Conservation (phyloP, 2,329 filamentous ascomycete species). For the Colletotrichum incanum region DNA sequence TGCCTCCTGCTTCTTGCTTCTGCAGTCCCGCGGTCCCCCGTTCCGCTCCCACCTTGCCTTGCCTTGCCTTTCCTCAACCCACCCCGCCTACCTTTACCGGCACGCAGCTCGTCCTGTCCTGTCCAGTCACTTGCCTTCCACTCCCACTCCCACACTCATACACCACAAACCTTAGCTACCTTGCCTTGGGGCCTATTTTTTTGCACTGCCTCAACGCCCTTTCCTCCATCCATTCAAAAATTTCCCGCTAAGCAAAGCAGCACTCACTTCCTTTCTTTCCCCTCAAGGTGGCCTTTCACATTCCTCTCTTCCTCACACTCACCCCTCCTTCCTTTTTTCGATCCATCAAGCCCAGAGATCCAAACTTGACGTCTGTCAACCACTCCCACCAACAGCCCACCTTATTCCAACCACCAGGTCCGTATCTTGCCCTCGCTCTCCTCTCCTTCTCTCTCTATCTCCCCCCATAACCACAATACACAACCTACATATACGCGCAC, state of each 20-base stretch:
- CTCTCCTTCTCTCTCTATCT: conserved; percentile 8
- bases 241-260: conserved; percentile 34
- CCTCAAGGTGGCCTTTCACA: conserved; percentile 39
- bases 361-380: conserved; percentile 36
- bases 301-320: conserved; percentile 24
- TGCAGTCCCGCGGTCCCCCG: neutral
- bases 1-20: neutral
- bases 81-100: conserved; percentile 36
- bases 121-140: conserved; percentile 40
- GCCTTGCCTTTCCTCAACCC: conserved; percentile 26
- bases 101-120: conserved; percentile 15
- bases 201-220: conserved; percentile 44
- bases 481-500: conserved; percentile 13
- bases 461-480: neutral
- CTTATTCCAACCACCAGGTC: conserved; percentile 36
- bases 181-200: conserved; percentile 40
- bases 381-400: conserved; percentile 36
- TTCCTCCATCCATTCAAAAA: conserved; percentile 37
- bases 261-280: conserved; percentile 37
- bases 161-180: conserved; percentile 43
- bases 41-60: conserved; percentile 33
- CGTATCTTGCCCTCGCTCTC: conserved; percentile 14
- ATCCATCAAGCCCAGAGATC: conserved; percentile 32
- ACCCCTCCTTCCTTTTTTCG: conserved; percentile 40
- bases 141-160: conserved; percentile 40